Evolutionary conservation across 2,329 filamentous ascomycete genomes (phyloP).

Genomic region (Aspergillus pseudoviridinutans): DNA sequence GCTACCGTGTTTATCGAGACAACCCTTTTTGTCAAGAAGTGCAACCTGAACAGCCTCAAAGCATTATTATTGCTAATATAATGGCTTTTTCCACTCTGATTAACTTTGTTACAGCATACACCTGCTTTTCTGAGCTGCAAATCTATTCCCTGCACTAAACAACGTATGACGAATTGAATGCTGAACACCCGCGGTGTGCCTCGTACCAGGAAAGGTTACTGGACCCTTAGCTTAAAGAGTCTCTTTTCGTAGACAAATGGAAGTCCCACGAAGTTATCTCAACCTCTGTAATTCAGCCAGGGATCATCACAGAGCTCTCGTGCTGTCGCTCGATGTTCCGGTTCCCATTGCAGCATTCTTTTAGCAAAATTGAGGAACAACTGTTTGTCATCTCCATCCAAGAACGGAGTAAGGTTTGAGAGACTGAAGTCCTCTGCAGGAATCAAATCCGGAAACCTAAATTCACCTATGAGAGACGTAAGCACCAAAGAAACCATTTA

Average conservation of each 20-base stretch:
- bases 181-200: background rate
- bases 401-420: conserved; percentile 9
- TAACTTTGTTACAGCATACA: background rate
- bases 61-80: too few species aligned
- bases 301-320: conserved; percentile 27
- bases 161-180: background rate
- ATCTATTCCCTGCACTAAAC: background rate
- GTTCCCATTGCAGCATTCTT: conserved; percentile 29
- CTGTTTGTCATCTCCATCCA: conserved; percentile 26
- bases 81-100: background rate
- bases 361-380: conserved; percentile 28
- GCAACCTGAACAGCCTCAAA: too few species aligned
- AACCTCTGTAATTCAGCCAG: conserved; percentile 22
- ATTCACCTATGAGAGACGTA: conserved; percentile 13
- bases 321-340: conserved; percentile 30
- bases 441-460: conserved; percentile 1
- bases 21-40: too few species aligned
- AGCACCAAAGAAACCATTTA: background rate
- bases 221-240: background rate
- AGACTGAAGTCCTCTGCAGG: conserved; percentile 1
- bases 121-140: background rate
- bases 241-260: background rate
- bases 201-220: background rate
- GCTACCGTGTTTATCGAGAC: too few species aligned
- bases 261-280: background rate